Evolutionary conservation across 306 rosid genomes (phyloP), one percentile per base, ranked within the genome.

Genomic region (Acmispon strigosus): DNA sequence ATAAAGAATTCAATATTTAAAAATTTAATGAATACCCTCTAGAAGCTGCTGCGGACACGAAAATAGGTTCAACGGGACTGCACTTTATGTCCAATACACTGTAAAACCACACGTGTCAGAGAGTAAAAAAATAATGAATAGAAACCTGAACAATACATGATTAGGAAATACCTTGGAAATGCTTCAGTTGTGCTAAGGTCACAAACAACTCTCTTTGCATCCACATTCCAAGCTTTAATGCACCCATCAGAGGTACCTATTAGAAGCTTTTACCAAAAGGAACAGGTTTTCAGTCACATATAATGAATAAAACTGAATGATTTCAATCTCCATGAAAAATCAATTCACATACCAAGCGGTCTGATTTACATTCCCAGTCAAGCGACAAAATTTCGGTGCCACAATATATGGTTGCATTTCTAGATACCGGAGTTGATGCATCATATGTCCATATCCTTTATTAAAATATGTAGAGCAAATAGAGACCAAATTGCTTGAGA

Each of bases 321-420:
- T 10, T 48, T 39, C 42, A 29, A 69, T 39, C 69, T 42, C 66
- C 8, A 24, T 42, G 48, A 62, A 51, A 68, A 62, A 69, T 48
- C 66, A 78, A 74, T 72, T 66, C 78, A 70, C 96, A 69, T 93
- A 93, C 98, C 89, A 93, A 74, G 77, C 97, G 93, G 53, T 90
- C 96, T 29, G 98, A 93, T 87, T 93, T 93, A 80, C 96, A 90
- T 70, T 93, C 98, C 98, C 97, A 93, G 71, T 93, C 98, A 70
- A 93, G 93, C 4, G 97, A 90, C 87, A 88, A 64, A 17, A 90
- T 86, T 81, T 93, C 96, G 29, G 98, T 82, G 70, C 97, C 98
- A 74, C 98, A 90, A 76, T 90, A 93, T 53, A 93, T 93, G 65
- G 98, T 93, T 69, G 98, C 98, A 80, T 93, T 93, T 86, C 98